Base-by-base conservation (phyloP, 140 eudicot species). In the Oenanthe javanica region DNA sequence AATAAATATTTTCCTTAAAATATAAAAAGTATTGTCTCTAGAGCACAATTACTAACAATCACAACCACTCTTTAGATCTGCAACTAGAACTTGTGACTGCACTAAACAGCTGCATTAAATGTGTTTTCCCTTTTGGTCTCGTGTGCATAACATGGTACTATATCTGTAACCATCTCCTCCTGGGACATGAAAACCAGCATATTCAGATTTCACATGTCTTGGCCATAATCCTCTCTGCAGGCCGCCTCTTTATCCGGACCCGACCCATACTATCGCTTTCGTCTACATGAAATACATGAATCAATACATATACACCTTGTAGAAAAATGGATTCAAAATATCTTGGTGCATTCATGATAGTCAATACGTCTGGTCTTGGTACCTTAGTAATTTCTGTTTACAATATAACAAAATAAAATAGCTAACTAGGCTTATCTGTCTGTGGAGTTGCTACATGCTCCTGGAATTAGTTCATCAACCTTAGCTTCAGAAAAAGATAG, bases 81-180 rank as follows among this genome's bases (percentile, higher is more conserved):
- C 2, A 67, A 67, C n/a, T 31, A 67, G 45, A 67, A 67, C 21
- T 36, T 67, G 73, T 45, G n/a, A 31, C 4, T 27, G 46, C 73
- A 67, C 46, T 67, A 5, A 67, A 67, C 74, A 67, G 74, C 74
- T 67, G 74, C 74, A 31, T 36, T 19, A 67, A 27, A 15, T 67
- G 74, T 67, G 46, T 9, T 67, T 31, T 67, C 31, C 74, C 46
- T 36, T 13, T 67, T 67, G 74, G 74, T 4, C 46, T 67, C 74
- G 46, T 67, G 45, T 67, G 74, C 74, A 67, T 36, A 67, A 67
- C 46, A 67, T 36, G 74, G 46, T 67, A 67, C 74, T 67, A 67
- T 13, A 67, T 67, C 74, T 67, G 74, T 67, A 36, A 67, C 74
- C 74, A 67, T 67, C 74, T 67, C n/a, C 74, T 8, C 46, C 74